These are phyloP conservation scores for Schizophyllum amplum DNA, from an alignment of 1,284 basidiomycete species.

Conservation along the genomic window DNA sequence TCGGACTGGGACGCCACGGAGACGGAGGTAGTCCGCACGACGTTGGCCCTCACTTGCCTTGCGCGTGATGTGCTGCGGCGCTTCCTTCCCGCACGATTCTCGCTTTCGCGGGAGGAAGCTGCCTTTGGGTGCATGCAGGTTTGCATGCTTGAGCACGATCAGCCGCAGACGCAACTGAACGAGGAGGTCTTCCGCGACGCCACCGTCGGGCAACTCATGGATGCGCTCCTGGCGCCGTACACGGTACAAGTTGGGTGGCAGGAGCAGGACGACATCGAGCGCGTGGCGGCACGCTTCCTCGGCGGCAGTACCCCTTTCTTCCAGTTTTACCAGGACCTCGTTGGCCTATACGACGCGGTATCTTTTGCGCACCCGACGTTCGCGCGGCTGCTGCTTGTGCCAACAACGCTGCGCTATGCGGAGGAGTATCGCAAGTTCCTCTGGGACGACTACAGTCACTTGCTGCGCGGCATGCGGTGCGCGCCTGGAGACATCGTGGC, in stretches of 20 bases:
- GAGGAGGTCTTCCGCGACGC: slow-evolving; percentile 69
- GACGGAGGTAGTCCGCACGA: slow-evolving; percentile 66
- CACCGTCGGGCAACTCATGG: slow-evolving; percentile 52
- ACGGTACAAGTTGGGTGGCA: slow-evolving; percentile 23
- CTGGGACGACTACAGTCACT: slow-evolving; percentile 73
- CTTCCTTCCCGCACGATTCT: slow-evolving; percentile 33
- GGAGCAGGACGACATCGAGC: slow-evolving; percentile 41
- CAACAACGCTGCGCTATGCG: slow-evolving; percentile 70
- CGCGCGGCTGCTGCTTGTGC: slow-evolving; percentile 68
- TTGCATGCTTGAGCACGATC: slow-evolving; percentile 88
- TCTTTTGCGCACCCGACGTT: slow-evolving; percentile 84
- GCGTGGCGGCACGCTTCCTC: slow-evolving; percentile 53
- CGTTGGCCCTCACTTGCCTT: slow-evolving; percentile 49
- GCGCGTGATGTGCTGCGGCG: slow-evolving; percentile 31
- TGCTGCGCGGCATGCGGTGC: slow-evolving; percentile 48
- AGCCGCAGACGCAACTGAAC: slow-evolving; percentile 40
- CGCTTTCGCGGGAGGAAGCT: slow-evolving; percentile 44
- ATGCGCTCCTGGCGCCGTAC: slow-evolving; percentile 49
- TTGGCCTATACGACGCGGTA: slow-evolving; percentile 83
- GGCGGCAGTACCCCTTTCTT: slow-evolving; percentile 74
- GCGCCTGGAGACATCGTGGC: slow-evolving; percentile 37
- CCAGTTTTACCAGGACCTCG: slow-evolving; percentile 90
- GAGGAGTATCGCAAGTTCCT: slow-evolving; percentile 80
- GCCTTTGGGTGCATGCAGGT: slow-evolving; percentile 85
- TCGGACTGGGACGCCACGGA: slow-evolving; percentile 76